Evolutionary conservation across 257 asterid genomes (phyloP), one percentile per base, ranked within the genome.

Genomic region (Knoxia roxburghii): DNA sequence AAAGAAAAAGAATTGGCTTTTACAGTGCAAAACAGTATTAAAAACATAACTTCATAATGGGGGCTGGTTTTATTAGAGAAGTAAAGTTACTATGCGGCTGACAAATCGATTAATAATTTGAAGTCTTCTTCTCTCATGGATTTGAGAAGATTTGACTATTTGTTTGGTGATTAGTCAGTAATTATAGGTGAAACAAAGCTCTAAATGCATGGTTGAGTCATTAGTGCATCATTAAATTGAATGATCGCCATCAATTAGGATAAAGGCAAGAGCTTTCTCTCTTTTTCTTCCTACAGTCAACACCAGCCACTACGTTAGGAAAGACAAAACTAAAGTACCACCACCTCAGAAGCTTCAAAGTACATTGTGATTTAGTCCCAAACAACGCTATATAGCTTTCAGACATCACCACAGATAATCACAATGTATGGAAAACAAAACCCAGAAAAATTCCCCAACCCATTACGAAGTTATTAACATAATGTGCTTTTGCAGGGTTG

Each of bases 281-380:
- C 41, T 9, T 46, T 50, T 48, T 9, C 7, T 48, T 58, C 13
- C 17, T 29, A 60, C 65, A 14, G 46, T 33, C 23, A 27, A 41
- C 45, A 9, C 62, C 13, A 54, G 60, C 2, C 33, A 21, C 65
- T 37, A 39, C 26, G 3, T 64, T 64, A 24, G 27, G 73, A 54
- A 60, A 12, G 67, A 59, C 26, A 59, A 53, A 78, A 37, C 68
- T 71, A 77, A 78, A 37, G 69, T 71, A 76, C 80, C 70, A 63
- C 73, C 72, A 63, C 72, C 51, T 60, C 15, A 73, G 55, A 68
- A 68, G 46, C 21, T 51, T 17, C 55, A 65, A 52, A 61, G 41
- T 43, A 29, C 2, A 57, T 18, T 30, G 41, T 17, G 63, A 57
- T 30, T 58, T 37, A 32, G 39, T 2, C 27, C 23, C 5, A 50